Base-by-base conservation (phyloP, 2,329 filamentous ascomycete species). In the Aspergillus pseudonomiae region DNA sequence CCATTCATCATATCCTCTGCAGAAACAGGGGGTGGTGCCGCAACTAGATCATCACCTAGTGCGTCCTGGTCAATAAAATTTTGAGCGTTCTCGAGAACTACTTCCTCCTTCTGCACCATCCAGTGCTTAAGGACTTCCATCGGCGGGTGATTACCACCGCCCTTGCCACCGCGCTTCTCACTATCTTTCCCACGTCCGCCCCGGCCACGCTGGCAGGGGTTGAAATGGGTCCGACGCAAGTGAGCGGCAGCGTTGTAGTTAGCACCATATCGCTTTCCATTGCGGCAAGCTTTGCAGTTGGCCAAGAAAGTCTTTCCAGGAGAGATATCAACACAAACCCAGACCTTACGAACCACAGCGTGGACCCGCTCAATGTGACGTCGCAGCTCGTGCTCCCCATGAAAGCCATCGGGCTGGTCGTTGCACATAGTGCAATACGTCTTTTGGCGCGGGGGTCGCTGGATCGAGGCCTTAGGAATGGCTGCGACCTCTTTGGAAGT, bases 161-260 rank as follows among this genome's bases (percentile, higher is more conserved):
- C 86, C 68, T 87, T 88, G 28, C 86, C 87, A 56, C 86, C 86
- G 55, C 86, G 80, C 69, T 85, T 84, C 75, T 88, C 84, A 65
- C 84, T 85, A 62, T 85, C 83, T 72, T 86, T 86, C 54, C 84
- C 83, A 56, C 85, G 79, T 10, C 86, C 86, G 26, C 85, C 79
- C n/a, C 80, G 76, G 24, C 79, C 80, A 26, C 80, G 81, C 74
- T 86, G 85, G 68, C 85, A 84, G 1, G 86, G 89, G 73, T 91
- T 91, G 83, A 97, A 98, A 76, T 98, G 94, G 0, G 91, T 90
- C 57, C 94, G 89, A 48, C 94, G 87, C 10, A 98, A 85, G 75
- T 98, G 94, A 0, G 93, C 94, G 0, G 93, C 93, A 0, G 94
- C 94, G 72, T 98, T 98, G 80, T 98, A 97, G 80, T 97, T 95